Base-by-base conservation (phyloP, 2,329 filamentous ascomycete species). In the Capronia americana region DNA sequence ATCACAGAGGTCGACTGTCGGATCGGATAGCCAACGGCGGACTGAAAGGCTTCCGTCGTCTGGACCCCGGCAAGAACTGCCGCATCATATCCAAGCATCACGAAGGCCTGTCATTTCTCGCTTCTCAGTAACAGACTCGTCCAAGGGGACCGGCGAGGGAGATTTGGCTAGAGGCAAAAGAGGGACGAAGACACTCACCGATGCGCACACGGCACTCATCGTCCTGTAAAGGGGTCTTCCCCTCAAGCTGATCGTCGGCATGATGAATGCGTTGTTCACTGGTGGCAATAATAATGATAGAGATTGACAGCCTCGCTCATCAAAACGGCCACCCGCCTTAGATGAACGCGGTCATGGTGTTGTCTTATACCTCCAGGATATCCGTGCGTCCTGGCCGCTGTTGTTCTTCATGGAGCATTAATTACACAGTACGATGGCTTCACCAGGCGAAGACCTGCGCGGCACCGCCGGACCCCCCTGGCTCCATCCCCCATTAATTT, bases 11-110 rank as follows among this genome's bases (percentile, higher is more conserved):
- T 61, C 4, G 58, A 61, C 17, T 24, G 44, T 14, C 32, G 20
- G 17, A 53, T 24, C 4, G 58, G 58, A 38, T 64, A 26, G 65
- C 28, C 70, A 68, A 76, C 74, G 48, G 75, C 73, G 28, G 56
- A 65, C 57, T 74, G 73, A 64, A 76, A 76, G n/a, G 70, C 64
- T 2, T 61, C 56, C 2, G 74, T 76, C 38, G 68, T 64, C 10
- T 75, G 66, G 20, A 77, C 71, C 56, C 75, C 75, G 51, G 74
- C 75, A 4, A 77, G 64, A 8, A 77, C 81, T 1, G 78, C 75
- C 4, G 87, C 83, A 4, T 93, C 84, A 92, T 92, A 95, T 24
- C 91, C 91, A 86, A 89, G 93, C 77, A 87, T 86, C 53, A 91
- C 83, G 66, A 76, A 76, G 46, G 73, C 74, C 69, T 63, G 34